Conservation (phyloP, 176 grass and related monocot genomes). For the Miscanthus lutarioriparius region DNA sequence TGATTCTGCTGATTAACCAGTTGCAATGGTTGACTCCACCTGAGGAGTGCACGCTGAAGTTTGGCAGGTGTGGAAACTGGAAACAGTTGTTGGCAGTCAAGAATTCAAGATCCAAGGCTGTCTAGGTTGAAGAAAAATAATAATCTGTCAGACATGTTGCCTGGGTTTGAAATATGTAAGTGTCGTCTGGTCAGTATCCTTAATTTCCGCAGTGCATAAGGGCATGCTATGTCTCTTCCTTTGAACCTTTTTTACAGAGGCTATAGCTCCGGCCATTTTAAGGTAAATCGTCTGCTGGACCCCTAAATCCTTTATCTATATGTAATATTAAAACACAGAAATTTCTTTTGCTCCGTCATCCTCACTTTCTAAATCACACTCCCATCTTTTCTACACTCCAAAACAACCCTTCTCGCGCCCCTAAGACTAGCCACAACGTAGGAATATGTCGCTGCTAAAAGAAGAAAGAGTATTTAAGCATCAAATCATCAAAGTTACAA, state of each 20-base stretch:
- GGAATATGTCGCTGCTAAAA: too few relatives aligned
- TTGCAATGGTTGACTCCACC: constrained; percentile 19
- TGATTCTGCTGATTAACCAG: constrained; percentile 19
- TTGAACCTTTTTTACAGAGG: too few relatives aligned
- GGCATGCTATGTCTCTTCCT: not conserved
- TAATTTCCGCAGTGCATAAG: not conserved
- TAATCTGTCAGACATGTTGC: not conserved
- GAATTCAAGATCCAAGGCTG: constrained; percentile 29
- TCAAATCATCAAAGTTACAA: too few relatives aligned
- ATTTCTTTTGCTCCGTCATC: too few relatives aligned
- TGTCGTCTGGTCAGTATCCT: not conserved
- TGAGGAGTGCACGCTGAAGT: constrained; percentile 13
- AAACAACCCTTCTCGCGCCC: too few relatives aligned
- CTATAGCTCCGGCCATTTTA: too few relatives aligned
- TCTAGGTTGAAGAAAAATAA: not conserved
- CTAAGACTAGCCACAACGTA: too few relatives aligned
- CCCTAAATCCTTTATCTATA: not conserved
- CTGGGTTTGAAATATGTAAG: not conserved
- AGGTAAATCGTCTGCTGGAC: too few relatives aligned
- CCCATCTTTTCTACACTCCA: too few relatives aligned
- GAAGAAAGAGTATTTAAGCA: too few relatives aligned
- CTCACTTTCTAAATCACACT: too few relatives aligned
- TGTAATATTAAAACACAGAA: too few relatives aligned
- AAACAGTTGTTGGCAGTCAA: constrained; percentile 8
- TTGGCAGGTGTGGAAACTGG: constrained; percentile 39